Conservation (phyloP, 805 yeast genomes). For the Torulaspora maleeae region DNA sequence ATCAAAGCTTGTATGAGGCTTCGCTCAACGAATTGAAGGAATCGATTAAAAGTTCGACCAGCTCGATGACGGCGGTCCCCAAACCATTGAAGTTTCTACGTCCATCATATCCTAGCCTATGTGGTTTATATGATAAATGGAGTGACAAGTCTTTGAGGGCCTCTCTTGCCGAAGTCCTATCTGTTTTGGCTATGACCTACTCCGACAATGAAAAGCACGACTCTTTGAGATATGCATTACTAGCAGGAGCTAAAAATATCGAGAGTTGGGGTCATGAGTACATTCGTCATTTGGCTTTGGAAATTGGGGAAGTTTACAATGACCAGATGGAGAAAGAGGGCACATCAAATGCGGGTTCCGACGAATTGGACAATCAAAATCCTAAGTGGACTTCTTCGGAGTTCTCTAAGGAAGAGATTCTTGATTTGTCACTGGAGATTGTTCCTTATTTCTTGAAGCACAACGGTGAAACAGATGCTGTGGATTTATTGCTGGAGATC, state of each 20-base stretch:
- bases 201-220: constrained; percentile 77
- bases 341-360: constrained; percentile 13
- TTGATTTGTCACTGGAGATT: constrained; percentile 65
- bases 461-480: constrained; percentile 98
- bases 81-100: constrained; percentile 94
- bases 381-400: constrained; percentile 16
- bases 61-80: constrained; percentile 99
- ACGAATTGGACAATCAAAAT: constrained; percentile 16
- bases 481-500: constrained; percentile 83
- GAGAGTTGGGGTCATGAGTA: constrained; percentile 98
- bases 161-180: constrained; percentile 78
- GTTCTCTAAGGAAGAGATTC: constrained; percentile 42
- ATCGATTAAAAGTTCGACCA: constrained; percentile 84
- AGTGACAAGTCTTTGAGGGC: constrained; percentile 43
- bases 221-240: constrained; percentile 71
- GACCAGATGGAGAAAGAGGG: constrained; percentile 43
- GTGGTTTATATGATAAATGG: constrained; percentile 67
- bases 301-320: constrained; percentile 84
- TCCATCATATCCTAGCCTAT: constrained; percentile 74
- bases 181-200: constrained; percentile 93
- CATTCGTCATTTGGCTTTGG: constrained; percentile 90
- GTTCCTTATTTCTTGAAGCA: constrained; percentile 88
- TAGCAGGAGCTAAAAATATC: constrained; percentile 51
- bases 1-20: constrained; percentile 44
- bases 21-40: constrained; percentile 69